Evolutionary conservation across 2,329 filamentous ascomycete genomes (phyloP).

Genomic region (Aspergillus sp.): DNA sequence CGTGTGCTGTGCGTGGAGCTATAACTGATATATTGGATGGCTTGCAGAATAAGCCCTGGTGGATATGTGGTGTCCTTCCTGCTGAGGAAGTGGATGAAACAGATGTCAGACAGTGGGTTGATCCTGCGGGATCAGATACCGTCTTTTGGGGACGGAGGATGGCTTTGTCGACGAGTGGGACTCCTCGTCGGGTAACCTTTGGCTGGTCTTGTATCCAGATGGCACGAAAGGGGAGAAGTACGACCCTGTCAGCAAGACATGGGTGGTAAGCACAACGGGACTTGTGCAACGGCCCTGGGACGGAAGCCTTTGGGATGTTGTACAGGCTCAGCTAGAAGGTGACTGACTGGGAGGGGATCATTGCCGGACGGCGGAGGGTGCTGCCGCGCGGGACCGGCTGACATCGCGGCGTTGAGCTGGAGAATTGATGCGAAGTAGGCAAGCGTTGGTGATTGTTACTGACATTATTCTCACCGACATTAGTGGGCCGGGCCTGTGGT

Average conservation of each 20-base stretch:
- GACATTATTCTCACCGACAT: neutral
- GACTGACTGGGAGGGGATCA: constrained; percentile 16
- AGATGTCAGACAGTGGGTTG: constrained; percentile 43
- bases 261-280: constrained; percentile 42
- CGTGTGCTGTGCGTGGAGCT: constrained; percentile 56
- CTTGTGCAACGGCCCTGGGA: constrained; percentile 12
- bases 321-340: constrained; percentile 5
- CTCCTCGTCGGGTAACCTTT: constrained; percentile 36
- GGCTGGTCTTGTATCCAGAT: constrained; percentile 66
- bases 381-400: constrained; percentile 15
- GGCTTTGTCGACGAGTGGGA: constrained; percentile 24
- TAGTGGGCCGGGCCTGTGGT: neutral
- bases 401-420: constrained; percentile 14
- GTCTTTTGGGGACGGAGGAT: constrained; percentile 33
- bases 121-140: constrained; percentile 39
- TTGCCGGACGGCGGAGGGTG: constrained; percentile 11
- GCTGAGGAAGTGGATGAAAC: constrained; percentile 51
- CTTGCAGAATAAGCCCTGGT: constrained; percentile 46
- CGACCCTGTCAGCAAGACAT: constrained; percentile 61
- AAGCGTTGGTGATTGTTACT: neutral
- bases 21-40: constrained; percentile 23
- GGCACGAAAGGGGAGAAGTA: constrained; percentile 68
- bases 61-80: constrained; percentile 65
- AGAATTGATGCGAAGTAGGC: constrained; percentile 3
- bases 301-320: constrained; percentile 13